Evolutionary conservation across 2,329 filamentous ascomycete species (phyloP).

Genomic region (Myriangium duriaei): DNA sequence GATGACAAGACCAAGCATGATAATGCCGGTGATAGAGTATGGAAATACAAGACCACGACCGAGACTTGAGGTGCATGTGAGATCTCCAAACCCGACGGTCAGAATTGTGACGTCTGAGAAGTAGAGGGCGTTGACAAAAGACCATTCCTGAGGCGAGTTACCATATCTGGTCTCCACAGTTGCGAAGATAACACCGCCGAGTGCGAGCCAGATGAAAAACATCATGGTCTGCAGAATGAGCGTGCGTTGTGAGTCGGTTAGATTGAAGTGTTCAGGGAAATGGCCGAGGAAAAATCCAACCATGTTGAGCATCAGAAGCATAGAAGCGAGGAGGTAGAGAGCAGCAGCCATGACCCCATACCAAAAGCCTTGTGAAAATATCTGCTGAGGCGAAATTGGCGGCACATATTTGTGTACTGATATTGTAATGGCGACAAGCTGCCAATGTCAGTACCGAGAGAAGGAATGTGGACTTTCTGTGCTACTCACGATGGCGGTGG

Average conservation of each 20-base stretch:
- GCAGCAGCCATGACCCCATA: conserved; percentile 70
- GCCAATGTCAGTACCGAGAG: not conserved
- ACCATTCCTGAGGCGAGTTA: conserved; percentile 39
- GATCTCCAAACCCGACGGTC: conserved; percentile 50
- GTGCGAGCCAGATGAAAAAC: conserved; percentile 67
- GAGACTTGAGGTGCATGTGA: conserved; percentile 42
- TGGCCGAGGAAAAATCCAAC: conserved; percentile 61
- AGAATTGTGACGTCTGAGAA: conserved; percentile 59
- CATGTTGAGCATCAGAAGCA: conserved; percentile 68
- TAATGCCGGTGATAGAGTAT: conserved; percentile 70
- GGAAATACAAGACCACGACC: conserved; percentile 66
- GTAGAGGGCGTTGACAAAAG: conserved; percentile 56
- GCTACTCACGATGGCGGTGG: conserved; percentile 45
- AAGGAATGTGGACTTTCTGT: too few species aligned
- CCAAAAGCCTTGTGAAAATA: conserved; percentile 73
- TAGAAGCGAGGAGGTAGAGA: conserved; percentile 67
- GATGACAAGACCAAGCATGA: conserved; percentile 74
- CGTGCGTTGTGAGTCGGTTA: conserved; percentile 71
- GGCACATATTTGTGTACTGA: conserved; percentile 51
- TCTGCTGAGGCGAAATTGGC: conserved; percentile 34
- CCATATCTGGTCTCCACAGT: conserved; percentile 43
- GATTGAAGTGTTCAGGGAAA: conserved; percentile 64
- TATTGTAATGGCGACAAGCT: conserved; percentile 54
- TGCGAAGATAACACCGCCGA: conserved; percentile 66
- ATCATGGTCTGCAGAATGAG: conserved; percentile 83